Evolutionary conservation across 2,329 filamentous ascomycete species (phyloP), one percentile per base, ranked within the genome.

Genomic region (Botrytis squamosa): DNA sequence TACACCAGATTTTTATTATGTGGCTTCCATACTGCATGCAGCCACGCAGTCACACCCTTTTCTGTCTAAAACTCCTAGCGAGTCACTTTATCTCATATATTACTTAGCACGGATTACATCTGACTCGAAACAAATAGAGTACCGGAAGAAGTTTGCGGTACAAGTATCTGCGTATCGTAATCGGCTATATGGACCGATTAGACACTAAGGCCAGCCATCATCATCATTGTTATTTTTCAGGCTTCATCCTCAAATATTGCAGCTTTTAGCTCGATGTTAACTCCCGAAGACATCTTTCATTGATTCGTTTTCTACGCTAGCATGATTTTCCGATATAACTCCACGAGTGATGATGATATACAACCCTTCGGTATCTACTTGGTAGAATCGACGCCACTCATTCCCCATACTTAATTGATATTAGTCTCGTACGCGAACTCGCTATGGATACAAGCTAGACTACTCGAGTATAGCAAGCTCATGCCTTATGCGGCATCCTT

Each of bases 21-120:
- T 46, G 42, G 29, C 29, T 49, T 22, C 20, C 20, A 46, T 25
- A 22, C n/a, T 65, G 40, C 63, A 65, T 36, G 42, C n/a, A 65
- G 42, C 20, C 40, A 36, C n/a, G 63, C 42, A 65, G 6, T 65
- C n/a, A 25, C 25, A 25, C 18, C 42, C 29, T 25, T 49, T 66
- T 66, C 38, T 25, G 38, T 63, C 60, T 42, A 63, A 63, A 63
- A 63, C 60, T 63, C 22, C 38, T n/a, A 40, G 60, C 60, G 25
- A 42, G 60, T 40, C 14, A 62, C 59, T 62, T n/a, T 40, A 40
- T 62, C 36, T n/a, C 12, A 55, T n/a, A 7, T n/a, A 55, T 16
- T n/a, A n/a, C 12, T 55, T 55, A 55, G 25, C 25, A 55, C 25
- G 10, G 12, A n/a, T n/a, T 55, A n/a, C 12, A 55, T 25, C 49